phyloP scores from a whole-genome alignment of 352 stramenopile genomes.

The Peronospora belbahrii region DNA sequence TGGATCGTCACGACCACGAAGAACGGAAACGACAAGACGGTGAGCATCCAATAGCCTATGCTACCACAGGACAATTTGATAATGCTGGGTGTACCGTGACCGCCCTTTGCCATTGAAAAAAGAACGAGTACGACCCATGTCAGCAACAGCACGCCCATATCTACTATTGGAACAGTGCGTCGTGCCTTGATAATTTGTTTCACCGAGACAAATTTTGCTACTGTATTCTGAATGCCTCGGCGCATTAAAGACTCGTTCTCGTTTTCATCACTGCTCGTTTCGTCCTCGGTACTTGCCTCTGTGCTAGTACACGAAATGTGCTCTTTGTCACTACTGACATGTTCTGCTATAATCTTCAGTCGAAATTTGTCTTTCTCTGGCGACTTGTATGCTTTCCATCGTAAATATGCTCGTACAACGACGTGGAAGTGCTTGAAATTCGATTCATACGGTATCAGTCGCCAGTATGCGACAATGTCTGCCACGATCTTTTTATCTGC shows the following conservation, averaged over 20 bases:
- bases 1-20: slow-evolving; percentile 67
- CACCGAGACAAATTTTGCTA: slow-evolving; percentile 25
- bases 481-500: slow-evolving; percentile 38
- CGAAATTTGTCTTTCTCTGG: slow-evolving; percentile 18
- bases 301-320: slow-evolving; percentile 21
- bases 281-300: slow-evolving; percentile 31
- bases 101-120: slow-evolving; percentile 73
- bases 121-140: slow-evolving; percentile 73
- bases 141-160: slow-evolving; percentile 62
- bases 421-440: slow-evolving; percentile 67
- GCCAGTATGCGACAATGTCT: slow-evolving; percentile 62
- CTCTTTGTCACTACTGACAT: slow-evolving; percentile 22
- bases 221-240: slow-evolving; percentile 32
- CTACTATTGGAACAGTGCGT: slow-evolving; percentile 43
- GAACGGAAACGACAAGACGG: slow-evolving; percentile 58
- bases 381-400: slow-evolving; percentile 66
- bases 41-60: slow-evolving; percentile 57
- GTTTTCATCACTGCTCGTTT: slow-evolving; percentile 35
- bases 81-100: slow-evolving; percentile 65
- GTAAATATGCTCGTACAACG: slow-evolving; percentile 58
- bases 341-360: slow-evolving; percentile 32
- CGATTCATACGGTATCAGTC: slow-evolving; percentile 48
- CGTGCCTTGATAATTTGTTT: slow-evolving; percentile 50
- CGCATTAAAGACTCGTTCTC: slow-evolving; percentile 56
- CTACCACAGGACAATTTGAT: slow-evolving; percentile 62